These are phyloP conservation scores for Talaromyces sp. DNA, from an alignment of 2,329 filamentous ascomycete species.

Conservation along the genomic window DNA sequence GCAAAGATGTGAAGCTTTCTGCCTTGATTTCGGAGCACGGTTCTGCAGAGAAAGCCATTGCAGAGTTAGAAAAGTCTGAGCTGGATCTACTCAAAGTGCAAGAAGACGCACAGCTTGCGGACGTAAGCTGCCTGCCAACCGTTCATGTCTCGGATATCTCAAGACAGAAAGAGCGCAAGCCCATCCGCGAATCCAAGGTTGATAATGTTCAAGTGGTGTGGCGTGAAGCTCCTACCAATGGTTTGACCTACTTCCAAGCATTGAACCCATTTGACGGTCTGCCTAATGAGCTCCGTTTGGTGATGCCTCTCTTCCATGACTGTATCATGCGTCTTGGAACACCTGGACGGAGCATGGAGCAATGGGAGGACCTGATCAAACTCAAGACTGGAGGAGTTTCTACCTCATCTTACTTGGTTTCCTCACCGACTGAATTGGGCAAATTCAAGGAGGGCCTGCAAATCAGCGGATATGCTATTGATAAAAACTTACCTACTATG, in stretches of 20 bases:
- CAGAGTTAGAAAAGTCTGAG: constrained; percentile 73
- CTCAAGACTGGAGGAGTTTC: constrained; percentile 90
- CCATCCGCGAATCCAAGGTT: constrained; percentile 56
- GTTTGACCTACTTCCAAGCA: constrained; percentile 90
- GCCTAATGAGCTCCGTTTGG: constrained; percentile 75
- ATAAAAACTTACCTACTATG: constrained; percentile 87
- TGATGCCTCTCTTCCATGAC: constrained; percentile 88
- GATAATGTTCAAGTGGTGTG: constrained; percentile 73
- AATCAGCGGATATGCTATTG: constrained; percentile 81
- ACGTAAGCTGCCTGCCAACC: constrained; percentile 82
- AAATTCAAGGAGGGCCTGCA: constrained; percentile 75
- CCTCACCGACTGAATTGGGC: constrained; percentile 69
- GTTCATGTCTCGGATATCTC: constrained; percentile 88
- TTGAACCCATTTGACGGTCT: constrained; percentile 76
- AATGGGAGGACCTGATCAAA: constrained; percentile 93
- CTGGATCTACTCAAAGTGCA: constrained; percentile 76
- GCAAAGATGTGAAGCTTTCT: constrained; percentile 71
- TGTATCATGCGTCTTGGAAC: constrained; percentile 92
- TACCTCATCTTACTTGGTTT: constrained; percentile 76
- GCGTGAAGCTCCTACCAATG: constrained; percentile 91
- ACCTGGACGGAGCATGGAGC: constrained; percentile 81
- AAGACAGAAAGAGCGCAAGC: constrained; percentile 69
- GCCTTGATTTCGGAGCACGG: constrained; percentile 66
- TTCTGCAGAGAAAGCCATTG: constrained; percentile 66
- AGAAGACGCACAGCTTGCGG: constrained; percentile 76